Evolutionary conservation across 345 rosid genomes (phyloP), one percentile per base, ranked within the genome.

Genomic region (Dipteronia dyeriana): DNA sequence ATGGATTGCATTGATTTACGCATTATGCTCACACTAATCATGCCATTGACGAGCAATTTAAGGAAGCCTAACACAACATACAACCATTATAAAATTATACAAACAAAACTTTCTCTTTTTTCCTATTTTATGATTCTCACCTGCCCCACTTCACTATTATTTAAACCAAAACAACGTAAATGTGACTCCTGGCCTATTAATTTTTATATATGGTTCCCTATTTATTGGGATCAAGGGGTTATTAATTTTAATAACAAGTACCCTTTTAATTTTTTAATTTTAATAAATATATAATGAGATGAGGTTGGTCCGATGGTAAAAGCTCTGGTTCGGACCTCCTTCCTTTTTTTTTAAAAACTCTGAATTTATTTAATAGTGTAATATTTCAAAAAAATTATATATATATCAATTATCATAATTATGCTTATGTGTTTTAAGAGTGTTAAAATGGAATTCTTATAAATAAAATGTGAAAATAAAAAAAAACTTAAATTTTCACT

Each of bases 1-100:
- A 12, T 20, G 57, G 68, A 14, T 23, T 71, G 64, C 85, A 78
- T 75, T 75, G 77, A 72, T 79, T 82, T 63, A 19, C 59, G 78
- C 76, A 73, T 39, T 77, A 12, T 76, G 85, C 63, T 79, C 54
- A 12, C 76, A n/a, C 59, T 26, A 53, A 13, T 31, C 7, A 47
- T 62, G 26, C 76, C 82, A 62, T 20, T 45, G 2, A 54, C 23
- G 80, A 82, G 78, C 64, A 82, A 68, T 71, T 76, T 79, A 20
- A 76, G 85, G 82, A 63, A 73, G 13, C 25, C 1, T 6, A 7
- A 23, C 69, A 23, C 6, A 53, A 60, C 31, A 79, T 61, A 39
- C 71, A 25, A 75, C 79, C 67, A 71, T 39, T 78, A 66, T 7
- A 67, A 67, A 66, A 67, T 51, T 78, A 66, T 7, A 67, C 71